phyloP scores from a whole-genome alignment of 305 asterid species.

The Fraxinus xanthoxyloides region DNA sequence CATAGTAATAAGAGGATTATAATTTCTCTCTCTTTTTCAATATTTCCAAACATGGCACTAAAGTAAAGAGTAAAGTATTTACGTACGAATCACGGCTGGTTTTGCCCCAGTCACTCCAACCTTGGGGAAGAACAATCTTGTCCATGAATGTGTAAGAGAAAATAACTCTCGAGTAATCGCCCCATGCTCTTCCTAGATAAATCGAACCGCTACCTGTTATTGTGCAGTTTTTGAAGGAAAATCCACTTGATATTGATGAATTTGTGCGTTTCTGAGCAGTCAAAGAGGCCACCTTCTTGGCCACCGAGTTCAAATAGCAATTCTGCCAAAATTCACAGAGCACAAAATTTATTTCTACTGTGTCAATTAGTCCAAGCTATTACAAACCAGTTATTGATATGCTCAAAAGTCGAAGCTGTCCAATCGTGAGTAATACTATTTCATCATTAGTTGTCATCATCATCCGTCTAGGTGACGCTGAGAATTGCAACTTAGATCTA shows the following conservation, averaged over 20 bases:
- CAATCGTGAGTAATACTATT: background rate
- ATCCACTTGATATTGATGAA: constrained; percentile 47
- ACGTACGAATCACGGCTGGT: constrained; percentile 39
- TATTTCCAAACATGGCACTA: background rate
- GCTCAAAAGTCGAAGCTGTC: background rate
- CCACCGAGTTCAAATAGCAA: constrained; percentile 53
- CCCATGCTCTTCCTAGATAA: constrained; percentile 70
- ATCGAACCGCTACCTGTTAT: constrained; percentile 45
- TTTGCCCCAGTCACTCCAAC: constrained; percentile 68
- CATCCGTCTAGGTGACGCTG: background rate
- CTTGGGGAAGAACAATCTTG: constrained; percentile 48
- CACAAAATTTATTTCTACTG: background rate
- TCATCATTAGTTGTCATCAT: background rate
- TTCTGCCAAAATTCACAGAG: constrained; percentile 27
- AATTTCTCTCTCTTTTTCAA: background rate
- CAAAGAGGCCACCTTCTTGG: constrained; percentile 50
- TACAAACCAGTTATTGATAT: background rate
- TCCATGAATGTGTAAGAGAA: constrained; percentile 57
- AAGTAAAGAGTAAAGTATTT: background rate
- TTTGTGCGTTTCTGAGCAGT: constrained; percentile 54
- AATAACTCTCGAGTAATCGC: constrained; percentile 55
- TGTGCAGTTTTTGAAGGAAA: constrained; percentile 56
- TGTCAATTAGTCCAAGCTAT: background rate
- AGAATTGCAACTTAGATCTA: background rate
- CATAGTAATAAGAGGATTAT: background rate